A percentile compares a stretch with the other conserved stretches of the same genome.
phyloP scores from a whole-genome alignment of 257 asterid genomes.

The Nicotiana sylvestris region DNA sequence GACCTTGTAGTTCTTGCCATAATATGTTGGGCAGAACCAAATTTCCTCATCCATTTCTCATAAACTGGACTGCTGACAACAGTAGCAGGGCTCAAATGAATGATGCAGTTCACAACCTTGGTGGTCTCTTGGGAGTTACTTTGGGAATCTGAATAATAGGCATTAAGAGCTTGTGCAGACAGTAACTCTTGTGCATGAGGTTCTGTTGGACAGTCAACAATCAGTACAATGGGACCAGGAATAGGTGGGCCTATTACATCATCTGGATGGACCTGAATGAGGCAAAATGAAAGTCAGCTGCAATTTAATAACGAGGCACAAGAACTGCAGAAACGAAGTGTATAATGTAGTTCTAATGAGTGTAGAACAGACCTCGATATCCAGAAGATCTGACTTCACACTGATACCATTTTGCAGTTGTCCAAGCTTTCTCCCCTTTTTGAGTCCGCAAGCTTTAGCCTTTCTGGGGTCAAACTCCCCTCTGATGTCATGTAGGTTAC shows the following conservation, averaged over 20 bases:
- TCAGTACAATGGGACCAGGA: constrained; percentile 3
- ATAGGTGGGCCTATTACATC: background rate
- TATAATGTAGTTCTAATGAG: background rate
- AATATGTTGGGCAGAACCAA: background rate
- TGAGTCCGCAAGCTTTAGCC: background rate
- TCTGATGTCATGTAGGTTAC: background rate
- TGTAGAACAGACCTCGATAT: background rate
- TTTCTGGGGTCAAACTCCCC: background rate
- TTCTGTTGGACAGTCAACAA: constrained; percentile 6
- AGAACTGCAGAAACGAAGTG: background rate
- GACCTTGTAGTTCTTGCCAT: background rate
- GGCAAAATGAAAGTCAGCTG: background rate
- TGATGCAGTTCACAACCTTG: background rate
- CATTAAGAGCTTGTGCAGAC: constrained; percentile 2
- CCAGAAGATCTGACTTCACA: constrained; percentile 6
- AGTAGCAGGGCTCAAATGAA: background rate
- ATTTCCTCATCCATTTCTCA: background rate
- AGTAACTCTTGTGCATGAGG: background rate
- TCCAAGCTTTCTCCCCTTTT: background rate
- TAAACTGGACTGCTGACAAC: background rate
- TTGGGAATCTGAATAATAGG: background rate
- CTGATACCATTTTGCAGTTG: background rate
- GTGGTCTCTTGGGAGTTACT: background rate
- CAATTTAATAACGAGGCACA: background rate
- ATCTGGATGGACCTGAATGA: background rate